Percentiles rank a stretch among this genome's conserved stretches.
These are phyloP conservation scores for Penicillium ucsense DNA, from an alignment of 495 filamentous ascomycete genomes.

Conservation along the genomic window DNA sequence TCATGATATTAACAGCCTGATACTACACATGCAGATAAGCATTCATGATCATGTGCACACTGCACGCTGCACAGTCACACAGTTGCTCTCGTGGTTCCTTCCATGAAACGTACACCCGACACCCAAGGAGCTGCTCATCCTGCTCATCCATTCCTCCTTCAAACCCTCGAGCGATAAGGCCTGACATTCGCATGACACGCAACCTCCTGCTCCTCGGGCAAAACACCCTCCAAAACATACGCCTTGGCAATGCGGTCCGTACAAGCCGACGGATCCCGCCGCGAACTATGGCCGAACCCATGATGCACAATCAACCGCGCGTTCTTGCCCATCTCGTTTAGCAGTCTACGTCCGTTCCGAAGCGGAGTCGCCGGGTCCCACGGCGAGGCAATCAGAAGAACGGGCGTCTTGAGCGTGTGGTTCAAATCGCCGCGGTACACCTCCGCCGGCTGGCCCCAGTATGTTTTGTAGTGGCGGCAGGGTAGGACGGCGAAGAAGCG, in stretches of 20 bases:
- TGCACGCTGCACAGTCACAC: too few species aligned
- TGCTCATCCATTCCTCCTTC: neutral
- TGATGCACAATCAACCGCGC: conserved; percentile 11
- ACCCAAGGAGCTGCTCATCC: too few species aligned
- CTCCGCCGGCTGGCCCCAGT: conserved; percentile 9
- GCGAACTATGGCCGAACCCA: conserved; percentile 11
- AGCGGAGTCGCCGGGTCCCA: conserved; percentile 13
- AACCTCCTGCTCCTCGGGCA: conserved; percentile 4
- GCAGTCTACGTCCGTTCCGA: conserved; percentile 10
- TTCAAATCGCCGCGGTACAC: conserved; percentile 13
- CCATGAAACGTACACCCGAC: too few species aligned
- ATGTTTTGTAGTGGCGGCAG: conserved; percentile 8
- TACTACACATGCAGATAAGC: too few species aligned
- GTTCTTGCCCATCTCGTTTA: conserved; percentile 10
- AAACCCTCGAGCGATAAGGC: conserved; percentile 1
- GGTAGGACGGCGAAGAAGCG: conserved; percentile 8
- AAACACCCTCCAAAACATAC: conserved; percentile 7
- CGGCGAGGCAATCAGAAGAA: conserved; percentile 5
- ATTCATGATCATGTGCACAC: too few species aligned
- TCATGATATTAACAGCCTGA: too few species aligned
- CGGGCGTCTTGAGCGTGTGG: conserved; percentile 9
- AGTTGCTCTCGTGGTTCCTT: too few species aligned
- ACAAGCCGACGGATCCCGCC: conserved; percentile 6
- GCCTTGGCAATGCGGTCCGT: conserved; percentile 8
- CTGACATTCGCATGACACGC: conserved; percentile 7